phyloP scores from a whole-genome alignment of 139 green algal genomes.

The Chlamydomonas asymmetrica region DNA sequence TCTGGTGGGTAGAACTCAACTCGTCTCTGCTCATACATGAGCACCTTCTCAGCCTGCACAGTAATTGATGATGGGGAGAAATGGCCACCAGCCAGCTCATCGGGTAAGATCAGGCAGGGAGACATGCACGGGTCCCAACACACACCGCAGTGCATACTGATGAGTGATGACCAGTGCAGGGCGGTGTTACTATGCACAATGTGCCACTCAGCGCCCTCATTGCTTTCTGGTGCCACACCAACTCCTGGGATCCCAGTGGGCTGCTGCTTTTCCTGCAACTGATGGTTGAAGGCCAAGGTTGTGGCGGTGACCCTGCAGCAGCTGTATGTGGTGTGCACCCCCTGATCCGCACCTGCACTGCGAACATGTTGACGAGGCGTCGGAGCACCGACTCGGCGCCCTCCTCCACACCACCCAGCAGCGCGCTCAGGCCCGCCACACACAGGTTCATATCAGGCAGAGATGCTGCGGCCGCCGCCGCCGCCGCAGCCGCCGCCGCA shows the following conservation, averaged over 20 bases:
- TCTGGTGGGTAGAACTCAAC: slow-evolving; percentile 59
- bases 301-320: not conserved
- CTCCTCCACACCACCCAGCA: slow-evolving; percentile 50
- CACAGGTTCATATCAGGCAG: slow-evolving; percentile 28
- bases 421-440: slow-evolving; percentile 35
- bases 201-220: too few relatives aligned
- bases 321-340: too few relatives aligned
- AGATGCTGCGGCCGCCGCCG: too few relatives aligned
- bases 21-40: slow-evolving; percentile 55
- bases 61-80: not conserved
- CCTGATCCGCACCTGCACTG: slow-evolving; percentile 41
- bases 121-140: too few relatives aligned
- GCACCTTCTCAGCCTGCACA: slow-evolving; percentile 47
- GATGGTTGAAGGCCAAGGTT: too few relatives aligned
- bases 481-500: too few relatives aligned
- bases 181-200: too few relatives aligned
- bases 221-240: too few relatives aligned
- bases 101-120: not conserved
- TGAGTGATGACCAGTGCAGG: too few relatives aligned
- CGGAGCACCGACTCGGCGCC: slow-evolving; percentile 41
- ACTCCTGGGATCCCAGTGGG: too few relatives aligned
- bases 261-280: too few relatives aligned
- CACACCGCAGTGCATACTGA: too few relatives aligned
- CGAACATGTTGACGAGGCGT: slow-evolving; percentile 44
- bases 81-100: not conserved